phyloP scores from a whole-genome alignment of 768 basidiomycete species.

The Serpula lacrymans region DNA sequence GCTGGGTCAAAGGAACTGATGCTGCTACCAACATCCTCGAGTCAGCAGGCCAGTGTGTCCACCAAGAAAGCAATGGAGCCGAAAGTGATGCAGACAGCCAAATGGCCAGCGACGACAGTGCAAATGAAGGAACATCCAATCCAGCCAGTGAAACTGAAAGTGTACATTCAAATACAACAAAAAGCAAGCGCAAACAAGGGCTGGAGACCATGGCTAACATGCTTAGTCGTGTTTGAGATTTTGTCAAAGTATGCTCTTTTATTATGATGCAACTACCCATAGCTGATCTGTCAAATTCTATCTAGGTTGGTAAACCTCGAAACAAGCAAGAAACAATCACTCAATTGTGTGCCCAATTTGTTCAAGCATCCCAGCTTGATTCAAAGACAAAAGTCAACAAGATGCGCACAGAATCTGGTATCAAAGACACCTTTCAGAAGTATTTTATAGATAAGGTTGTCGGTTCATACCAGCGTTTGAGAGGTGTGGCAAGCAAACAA shows the following conservation, averaged over 20 bases:
- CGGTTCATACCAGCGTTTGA: background rate
- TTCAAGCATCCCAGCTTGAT: too few relatives aligned
- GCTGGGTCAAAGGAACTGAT: constrained; percentile 14
- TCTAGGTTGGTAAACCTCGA: too few relatives aligned
- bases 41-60: too few relatives aligned
- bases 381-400: background rate
- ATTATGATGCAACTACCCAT: too few relatives aligned
- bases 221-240: constrained; percentile 15
- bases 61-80: too few relatives aligned
- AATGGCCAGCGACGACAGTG: too few relatives aligned
- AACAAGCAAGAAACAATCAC: too few relatives aligned
- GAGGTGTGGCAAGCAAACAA: background rate
- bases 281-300: too few relatives aligned
- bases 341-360: too few relatives aligned
- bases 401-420: background rate
- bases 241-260: constrained; percentile 25
- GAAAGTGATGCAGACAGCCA: too few relatives aligned
- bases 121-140: too few relatives aligned
- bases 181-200: background rate
- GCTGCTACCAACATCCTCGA: constrained; percentile 4
- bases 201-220: constrained; percentile 10
- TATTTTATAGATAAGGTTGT: background rate
- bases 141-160: too few relatives aligned
- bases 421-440: constrained; percentile 4
- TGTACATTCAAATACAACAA: background rate